Percentiles rank a stretch among this genome's conserved stretches.
phyloP scores from a whole-genome alignment of 2,329 filamentous ascomycete genomes.

The Ophiostoma pallidulum region DNA sequence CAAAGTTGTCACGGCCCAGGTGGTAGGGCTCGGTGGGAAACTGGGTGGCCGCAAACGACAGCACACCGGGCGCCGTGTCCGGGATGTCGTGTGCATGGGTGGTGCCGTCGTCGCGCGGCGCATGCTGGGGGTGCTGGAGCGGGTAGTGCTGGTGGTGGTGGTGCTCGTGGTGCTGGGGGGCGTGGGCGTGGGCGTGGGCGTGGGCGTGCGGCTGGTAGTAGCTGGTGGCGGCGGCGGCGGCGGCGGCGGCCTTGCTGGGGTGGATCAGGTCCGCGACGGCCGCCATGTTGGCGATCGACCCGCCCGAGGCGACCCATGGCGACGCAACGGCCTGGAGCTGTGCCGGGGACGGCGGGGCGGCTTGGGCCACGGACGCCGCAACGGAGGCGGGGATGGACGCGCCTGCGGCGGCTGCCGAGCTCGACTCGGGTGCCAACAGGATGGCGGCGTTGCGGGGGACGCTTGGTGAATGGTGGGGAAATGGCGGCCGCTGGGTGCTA shows the following conservation, averaged over 20 bases:
- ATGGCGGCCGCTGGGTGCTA: too few species aligned
- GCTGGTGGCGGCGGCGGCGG: constrained; percentile 28
- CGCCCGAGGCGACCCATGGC: constrained; percentile 20
- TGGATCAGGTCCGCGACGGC: neutral
- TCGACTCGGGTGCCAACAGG: constrained; percentile 34
- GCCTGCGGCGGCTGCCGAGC: constrained; percentile 20
- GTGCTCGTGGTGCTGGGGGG: too few species aligned
- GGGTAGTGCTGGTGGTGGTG: constrained; percentile 16
- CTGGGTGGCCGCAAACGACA: constrained; percentile 26
- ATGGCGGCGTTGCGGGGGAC: constrained; percentile 38
- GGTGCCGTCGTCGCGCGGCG: neutral
- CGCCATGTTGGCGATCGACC: constrained; percentile 27
- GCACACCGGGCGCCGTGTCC: constrained; percentile 25
- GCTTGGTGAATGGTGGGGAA: constrained; percentile 21
- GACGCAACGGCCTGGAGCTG: constrained; percentile 4
- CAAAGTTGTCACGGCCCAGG: constrained; percentile 36
- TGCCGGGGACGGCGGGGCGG: neutral
- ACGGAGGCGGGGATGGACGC: constrained; percentile 2
- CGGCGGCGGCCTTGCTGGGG: constrained; percentile 11
- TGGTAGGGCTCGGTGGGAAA: constrained; percentile 28
- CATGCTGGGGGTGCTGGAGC: neutral
- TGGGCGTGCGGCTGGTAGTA: constrained; percentile 24
- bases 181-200: constrained; percentile 10
- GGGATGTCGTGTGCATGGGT: constrained; percentile 18
- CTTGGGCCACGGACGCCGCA: neutral